Evolutionary conservation across 2,329 filamentous ascomycete genomes (phyloP).

Genomic region (Akanthomyces lecanii): DNA sequence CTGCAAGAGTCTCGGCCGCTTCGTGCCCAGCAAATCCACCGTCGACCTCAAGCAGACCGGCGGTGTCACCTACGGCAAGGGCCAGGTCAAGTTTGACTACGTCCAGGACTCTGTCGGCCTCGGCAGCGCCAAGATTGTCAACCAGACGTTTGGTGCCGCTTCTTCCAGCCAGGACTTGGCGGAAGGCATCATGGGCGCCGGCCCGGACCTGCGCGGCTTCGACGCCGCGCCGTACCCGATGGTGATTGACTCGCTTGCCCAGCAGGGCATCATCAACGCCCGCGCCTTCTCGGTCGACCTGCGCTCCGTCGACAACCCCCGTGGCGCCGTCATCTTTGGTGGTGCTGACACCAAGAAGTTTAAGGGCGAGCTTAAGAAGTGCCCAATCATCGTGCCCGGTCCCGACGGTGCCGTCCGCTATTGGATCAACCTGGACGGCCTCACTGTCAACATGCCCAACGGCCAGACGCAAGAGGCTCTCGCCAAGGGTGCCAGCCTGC

Average conservation of each 20-base stretch:
- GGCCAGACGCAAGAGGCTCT: slow-evolving; percentile 25
- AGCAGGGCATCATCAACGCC: slow-evolving; percentile 52
- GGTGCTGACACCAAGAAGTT: slow-evolving; percentile 64
- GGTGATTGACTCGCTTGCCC: slow-evolving; percentile 46
- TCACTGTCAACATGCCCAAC: slow-evolving; percentile 39
- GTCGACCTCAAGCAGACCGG: slow-evolving; percentile 31
- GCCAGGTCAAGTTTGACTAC: slow-evolving; percentile 48
- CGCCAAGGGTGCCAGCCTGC: slow-evolving; percentile 32
- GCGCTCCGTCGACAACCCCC: slow-evolving; percentile 55
- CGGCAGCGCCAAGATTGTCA: slow-evolving; percentile 37
- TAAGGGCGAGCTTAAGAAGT: slow-evolving; percentile 50
- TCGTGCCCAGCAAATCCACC: slow-evolving; percentile 39
- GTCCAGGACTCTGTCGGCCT: slow-evolving; percentile 43
- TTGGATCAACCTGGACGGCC: slow-evolving; percentile 46
- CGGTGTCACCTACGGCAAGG: slow-evolving; percentile 48
- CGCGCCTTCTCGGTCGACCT: slow-evolving; percentile 64
- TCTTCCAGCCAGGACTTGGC: slow-evolving; percentile 44
- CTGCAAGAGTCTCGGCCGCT: slow-evolving; percentile 43
- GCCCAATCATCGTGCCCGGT: slow-evolving; percentile 59
- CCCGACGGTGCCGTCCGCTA: slow-evolving; percentile 51
- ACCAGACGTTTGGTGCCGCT: slow-evolving; percentile 61
- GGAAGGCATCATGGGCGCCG: slow-evolving; percentile 68
- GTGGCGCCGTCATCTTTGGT: slow-evolving; percentile 64
- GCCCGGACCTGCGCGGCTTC: slow-evolving; percentile 50
- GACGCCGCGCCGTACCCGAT: slow-evolving; percentile 44